A percentile compares a stretch with the other conserved stretches of the same genome.
These are phyloP conservation scores for Rhynchospora breviuscula DNA, from an alignment of 176 grass and related monocot species.

Conservation along the genomic window DNA sequence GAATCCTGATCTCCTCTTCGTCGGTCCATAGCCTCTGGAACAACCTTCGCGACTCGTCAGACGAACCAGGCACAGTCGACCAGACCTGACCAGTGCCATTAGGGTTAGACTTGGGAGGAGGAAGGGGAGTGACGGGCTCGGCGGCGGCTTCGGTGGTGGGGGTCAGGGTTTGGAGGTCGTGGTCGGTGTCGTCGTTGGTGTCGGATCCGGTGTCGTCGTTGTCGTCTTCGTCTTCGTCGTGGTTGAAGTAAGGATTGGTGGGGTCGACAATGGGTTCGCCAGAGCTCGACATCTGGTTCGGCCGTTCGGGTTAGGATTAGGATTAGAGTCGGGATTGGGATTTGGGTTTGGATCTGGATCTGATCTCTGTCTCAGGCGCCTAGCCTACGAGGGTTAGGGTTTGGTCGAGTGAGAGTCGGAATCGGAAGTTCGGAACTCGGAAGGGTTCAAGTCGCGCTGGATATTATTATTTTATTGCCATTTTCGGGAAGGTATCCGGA, in stretches of 20 bases:
- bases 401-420: not conserved
- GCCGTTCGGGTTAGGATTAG: not conserved
- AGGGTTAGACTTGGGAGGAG: not conserved
- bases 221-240: conserved; percentile 32
- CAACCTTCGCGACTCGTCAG: conserved; percentile 72
- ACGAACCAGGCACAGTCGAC: not conserved
- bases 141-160: too few species aligned
- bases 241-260: conserved; percentile 32
- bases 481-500: not conserved
- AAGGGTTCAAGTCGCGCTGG: not conserved
- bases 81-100: not conserved
- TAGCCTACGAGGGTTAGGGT: not conserved
- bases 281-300: conserved; percentile 29
- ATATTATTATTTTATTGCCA: not conserved
- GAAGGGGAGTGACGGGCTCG: not conserved
- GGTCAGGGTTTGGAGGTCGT: conserved; percentile 35
- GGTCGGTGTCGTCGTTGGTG: conserved; percentile 27
- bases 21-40: conserved; percentile 96
- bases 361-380: not conserved
- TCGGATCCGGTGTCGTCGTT: conserved; percentile 17
- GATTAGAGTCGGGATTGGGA: not conserved
- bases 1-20: conserved; percentile 81
- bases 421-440: not conserved
- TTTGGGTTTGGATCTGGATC: conserved; percentile 12
- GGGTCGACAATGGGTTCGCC: conserved; percentile 36